phyloP scores from a whole-genome alignment of 1,284 basidiomycete species.

The Entoloma clypeatum region DNA sequence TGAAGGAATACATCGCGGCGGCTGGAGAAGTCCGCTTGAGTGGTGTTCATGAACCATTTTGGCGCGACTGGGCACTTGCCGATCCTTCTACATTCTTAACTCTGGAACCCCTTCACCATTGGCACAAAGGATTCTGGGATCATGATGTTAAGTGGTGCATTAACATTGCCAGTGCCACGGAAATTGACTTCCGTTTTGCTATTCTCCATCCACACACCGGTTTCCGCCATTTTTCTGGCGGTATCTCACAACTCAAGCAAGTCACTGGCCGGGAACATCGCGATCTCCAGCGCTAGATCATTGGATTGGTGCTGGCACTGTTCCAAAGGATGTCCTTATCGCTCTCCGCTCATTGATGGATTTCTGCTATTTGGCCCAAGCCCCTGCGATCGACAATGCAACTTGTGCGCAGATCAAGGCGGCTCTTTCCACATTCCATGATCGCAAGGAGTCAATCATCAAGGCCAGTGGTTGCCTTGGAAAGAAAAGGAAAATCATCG shows the following conservation, averaged over 20 bases:
- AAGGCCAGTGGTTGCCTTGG: conserved; percentile 19
- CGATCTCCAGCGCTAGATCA: conserved; percentile 25
- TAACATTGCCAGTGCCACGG: conserved; percentile 15
- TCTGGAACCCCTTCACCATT: too few relatives aligned
- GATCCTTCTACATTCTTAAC: too few relatives aligned
- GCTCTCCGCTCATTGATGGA: conserved; percentile 28
- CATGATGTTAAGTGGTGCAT: too few relatives aligned
- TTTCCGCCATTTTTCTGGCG: conserved; percentile 26
- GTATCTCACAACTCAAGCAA: conserved; percentile 29
- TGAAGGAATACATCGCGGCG: too few relatives aligned
- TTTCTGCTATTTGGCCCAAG: conserved; percentile 30
- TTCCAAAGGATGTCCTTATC: conserved; percentile 18
- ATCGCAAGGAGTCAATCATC: conserved; percentile 23
- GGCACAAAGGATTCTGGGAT: too few relatives aligned
- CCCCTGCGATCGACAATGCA: conserved; percentile 19
- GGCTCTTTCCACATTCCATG: conserved; percentile 25
- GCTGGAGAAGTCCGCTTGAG: too few relatives aligned
- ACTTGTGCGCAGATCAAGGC: conserved; percentile 14
- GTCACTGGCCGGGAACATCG: conserved; percentile 26
- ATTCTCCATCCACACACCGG: conserved; percentile 24
- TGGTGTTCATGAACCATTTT: too few relatives aligned
- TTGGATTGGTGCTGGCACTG: conserved; percentile 27
- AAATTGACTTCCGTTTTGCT: conserved; percentile 29
- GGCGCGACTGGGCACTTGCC: too few relatives aligned
- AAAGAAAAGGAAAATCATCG: conserved; percentile 17